These are phyloP conservation scores for Saccharomyces hybrid DNA, from an alignment of 1,139 yeast species.

Conservation along the genomic window DNA sequence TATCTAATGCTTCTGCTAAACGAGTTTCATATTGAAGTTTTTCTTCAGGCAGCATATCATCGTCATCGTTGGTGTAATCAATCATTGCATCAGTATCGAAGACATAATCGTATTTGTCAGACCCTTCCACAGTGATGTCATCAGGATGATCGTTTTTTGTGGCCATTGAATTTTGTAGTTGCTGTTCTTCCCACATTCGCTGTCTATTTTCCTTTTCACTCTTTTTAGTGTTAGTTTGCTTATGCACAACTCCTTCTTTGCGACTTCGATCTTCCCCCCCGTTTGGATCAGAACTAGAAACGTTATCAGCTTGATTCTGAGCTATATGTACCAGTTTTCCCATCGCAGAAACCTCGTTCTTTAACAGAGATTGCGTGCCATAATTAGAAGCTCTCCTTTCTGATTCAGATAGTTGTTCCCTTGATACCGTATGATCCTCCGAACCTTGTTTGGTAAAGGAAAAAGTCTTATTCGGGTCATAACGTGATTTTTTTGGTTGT, in stretches of 20 bases:
- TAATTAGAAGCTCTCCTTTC: conserved; percentile 40
- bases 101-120: conserved; percentile 67
- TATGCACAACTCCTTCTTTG: conserved; percentile 9
- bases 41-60: conserved; percentile 18
- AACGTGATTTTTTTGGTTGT: not conserved
- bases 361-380: conserved; percentile 45
- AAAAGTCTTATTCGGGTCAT: conserved; percentile 1
- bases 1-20: conserved; percentile 33
- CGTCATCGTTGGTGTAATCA: conserved; percentile 49
- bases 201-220: conserved; percentile 12
- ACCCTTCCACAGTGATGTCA: conserved; percentile 41
- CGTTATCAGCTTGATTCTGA: conserved; percentile 38
- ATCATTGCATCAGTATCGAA: conserved; percentile 74
- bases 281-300: not conserved
- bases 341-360: conserved; percentile 43
- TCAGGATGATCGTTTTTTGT: conserved; percentile 33
- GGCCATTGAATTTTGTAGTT: conserved; percentile 19
- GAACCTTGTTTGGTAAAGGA: not conserved
- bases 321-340: conserved; percentile 40
- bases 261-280: not conserved
- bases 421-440: conserved; percentile 24
- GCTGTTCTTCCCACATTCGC: conserved; percentile 28
- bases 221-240: not conserved
- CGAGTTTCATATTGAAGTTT: conserved; percentile 19
- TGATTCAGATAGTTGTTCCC: conserved; percentile 42